Evolutionary conservation across 2,329 filamentous ascomycete genomes (phyloP).

Genomic region (Trichoderma sp.): DNA sequence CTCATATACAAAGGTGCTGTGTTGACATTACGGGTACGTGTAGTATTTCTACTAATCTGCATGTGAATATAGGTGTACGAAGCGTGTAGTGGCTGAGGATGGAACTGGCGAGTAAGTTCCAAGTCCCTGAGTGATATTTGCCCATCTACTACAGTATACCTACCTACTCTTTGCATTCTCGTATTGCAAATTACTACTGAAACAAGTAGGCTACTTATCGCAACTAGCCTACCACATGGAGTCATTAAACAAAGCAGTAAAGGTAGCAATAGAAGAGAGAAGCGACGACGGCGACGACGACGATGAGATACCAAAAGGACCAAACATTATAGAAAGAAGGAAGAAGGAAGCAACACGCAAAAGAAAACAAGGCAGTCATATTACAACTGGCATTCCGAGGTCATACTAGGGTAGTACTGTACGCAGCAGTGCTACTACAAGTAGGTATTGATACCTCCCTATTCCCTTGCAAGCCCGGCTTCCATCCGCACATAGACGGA

Average conservation of each 20-base stretch:
- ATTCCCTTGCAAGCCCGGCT: neutral
- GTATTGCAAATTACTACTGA: neutral
- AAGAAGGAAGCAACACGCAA: neutral
- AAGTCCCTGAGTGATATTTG: neutral
- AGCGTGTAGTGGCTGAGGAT: neutral
- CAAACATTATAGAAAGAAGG: neutral
- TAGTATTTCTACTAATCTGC: neutral
- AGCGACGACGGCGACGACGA: neutral
- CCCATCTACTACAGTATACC: too few species aligned
- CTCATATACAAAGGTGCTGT: neutral
- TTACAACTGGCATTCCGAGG: neutral
- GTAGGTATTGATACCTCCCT: neutral
- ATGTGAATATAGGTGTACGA: neutral
- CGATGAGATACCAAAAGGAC: neutral
- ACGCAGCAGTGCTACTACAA: neutral
- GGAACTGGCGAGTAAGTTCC: neutral
- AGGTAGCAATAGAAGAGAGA: neutral
- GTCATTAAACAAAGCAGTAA: neutral
- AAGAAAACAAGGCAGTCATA: neutral
- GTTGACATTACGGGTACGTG: neutral
- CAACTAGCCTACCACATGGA: neutral
- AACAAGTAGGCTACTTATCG: neutral
- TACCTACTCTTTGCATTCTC: neutral
- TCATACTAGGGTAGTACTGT: neutral
- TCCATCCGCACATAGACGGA: neutral